These are phyloP conservation scores for Penicillium fimorum DNA, from an alignment of 495 filamentous ascomycete species.

Conservation along the genomic window DNA sequence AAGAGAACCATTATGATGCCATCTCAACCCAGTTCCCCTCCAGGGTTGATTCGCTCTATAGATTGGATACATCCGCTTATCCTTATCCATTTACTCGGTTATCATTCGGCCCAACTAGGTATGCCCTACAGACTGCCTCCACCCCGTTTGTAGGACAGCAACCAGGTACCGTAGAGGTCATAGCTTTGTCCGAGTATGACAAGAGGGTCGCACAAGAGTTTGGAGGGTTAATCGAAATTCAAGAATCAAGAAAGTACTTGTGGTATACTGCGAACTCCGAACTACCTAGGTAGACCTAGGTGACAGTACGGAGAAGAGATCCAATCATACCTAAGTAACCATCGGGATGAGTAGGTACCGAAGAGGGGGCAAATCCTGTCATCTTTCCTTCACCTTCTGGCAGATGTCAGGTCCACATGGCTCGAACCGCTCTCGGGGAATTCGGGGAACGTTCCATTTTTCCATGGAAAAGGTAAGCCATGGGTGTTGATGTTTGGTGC, in stretches of 20 bases:
- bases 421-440: slow-evolving; percentile 11
- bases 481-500: background rate
- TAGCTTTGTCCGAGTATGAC: slow-evolving; percentile 16
- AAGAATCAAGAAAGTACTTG: background rate
- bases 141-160: slow-evolving; percentile 11
- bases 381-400: background rate
- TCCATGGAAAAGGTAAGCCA: background rate
- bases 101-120: background rate
- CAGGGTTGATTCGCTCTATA: slow-evolving; percentile 1
- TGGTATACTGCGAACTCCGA: slow-evolving; percentile 4
- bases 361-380: background rate
- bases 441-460: slow-evolving; percentile 14
- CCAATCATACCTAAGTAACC: background rate
- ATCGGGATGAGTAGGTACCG: background rate
- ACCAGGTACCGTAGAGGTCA: slow-evolving; percentile 2
- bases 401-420: slow-evolving; percentile 34
- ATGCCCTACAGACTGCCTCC: slow-evolving; percentile 9
- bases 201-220: slow-evolving; percentile 1
- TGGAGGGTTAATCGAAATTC: background rate
- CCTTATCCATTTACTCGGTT: background rate
- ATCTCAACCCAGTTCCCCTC: slow-evolving; percentile 1
- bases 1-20: slow-evolving; percentile 22
- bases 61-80: slow-evolving; percentile 3
- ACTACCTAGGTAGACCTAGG: slow-evolving; percentile 7
- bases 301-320: background rate